Percentiles rank a stretch among this genome's conserved stretches.
phyloP scores from a whole-genome alignment of 2,329 filamentous ascomycete species.

The Cladosporium austrohemisphaericum region DNA sequence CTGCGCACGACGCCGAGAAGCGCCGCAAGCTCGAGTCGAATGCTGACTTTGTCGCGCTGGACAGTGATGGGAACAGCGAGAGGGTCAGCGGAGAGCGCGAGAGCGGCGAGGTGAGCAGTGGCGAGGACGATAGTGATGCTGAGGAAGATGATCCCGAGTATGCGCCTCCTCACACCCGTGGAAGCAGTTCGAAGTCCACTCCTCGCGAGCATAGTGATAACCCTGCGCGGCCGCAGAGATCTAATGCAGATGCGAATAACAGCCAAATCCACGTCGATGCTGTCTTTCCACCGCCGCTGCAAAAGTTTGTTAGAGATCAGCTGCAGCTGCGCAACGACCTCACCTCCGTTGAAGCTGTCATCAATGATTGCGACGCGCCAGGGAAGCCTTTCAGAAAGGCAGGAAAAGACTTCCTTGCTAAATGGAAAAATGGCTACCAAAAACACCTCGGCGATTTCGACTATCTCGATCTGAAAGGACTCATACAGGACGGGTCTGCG shows the following conservation, averaged over 20 bases:
- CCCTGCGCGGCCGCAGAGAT: constrained; percentile 7
- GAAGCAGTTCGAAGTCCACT: too few species aligned
- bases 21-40: constrained; percentile 9
- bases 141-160: not conserved
- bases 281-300: constrained; percentile 3
- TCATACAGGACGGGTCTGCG: not conserved
- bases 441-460: constrained; percentile 3
- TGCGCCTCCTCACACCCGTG: too few species aligned
- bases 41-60: constrained; percentile 8
- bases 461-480: not conserved
- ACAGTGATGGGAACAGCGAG: constrained; percentile 14
- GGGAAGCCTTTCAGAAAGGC: not conserved
- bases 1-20: constrained; percentile 9
- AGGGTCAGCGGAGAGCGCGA: constrained; percentile 11
- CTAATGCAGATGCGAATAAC: not conserved
- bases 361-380: not conserved
- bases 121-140: not conserved
- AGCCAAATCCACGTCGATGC: constrained; percentile 6
- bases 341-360: constrained; percentile 6
- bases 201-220: not conserved
- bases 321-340: not conserved
- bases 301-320: constrained; percentile 5
- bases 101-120: constrained; percentile 12
- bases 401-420: not conserved
- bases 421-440: not conserved